Evolutionary conservation across 768 basidiomycete genomes (phyloP), one percentile per base, ranked within the genome.

Genomic region (Tricholoma bakamatsutake): DNA sequence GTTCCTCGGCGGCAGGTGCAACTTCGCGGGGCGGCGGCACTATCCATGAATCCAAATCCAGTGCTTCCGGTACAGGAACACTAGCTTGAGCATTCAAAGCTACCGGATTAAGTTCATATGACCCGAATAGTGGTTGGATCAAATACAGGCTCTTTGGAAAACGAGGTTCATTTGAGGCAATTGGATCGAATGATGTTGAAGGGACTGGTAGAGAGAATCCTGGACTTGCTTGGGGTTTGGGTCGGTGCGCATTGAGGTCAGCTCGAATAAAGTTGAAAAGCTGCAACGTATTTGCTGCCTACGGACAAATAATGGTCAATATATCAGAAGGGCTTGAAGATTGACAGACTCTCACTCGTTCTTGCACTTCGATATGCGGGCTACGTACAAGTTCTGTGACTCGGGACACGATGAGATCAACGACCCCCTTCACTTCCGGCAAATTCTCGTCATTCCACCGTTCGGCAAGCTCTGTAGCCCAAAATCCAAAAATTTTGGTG

Each of bases 101-200:
- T 35, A 98, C 90, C 0, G 94, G 88, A 58, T 90, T 93, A 17
- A 99, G 82, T 57, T 92, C 88, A 62, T 95, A 85, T 5, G 79
- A 64, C 15, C 79, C 75, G 63, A 90, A 90, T 7, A 99, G 73
- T 0, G 93, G 92, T 39, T 81, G 77, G 43, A 98, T 84, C 52
- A 99, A 82, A 68, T 85, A 89, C 11, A 98, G 73, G 62, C 90
- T 92, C 73, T 95, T 94, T 2, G 97, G 97, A 64, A 91, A 96
- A 34, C 72, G 71, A 13, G 82, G 80, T 34, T 82, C 79, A 13
- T 61, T 56, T 1, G 66, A 35, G 11, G 59, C 55, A 24, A 69
- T 64, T 5, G 65, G 61, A 49, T 76, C 78, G 11, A 79, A 80
- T 11, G 76, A 71, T 17, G 69, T 61, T 10, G 71, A 67, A 15